Conservation (phyloP, 139 green algal species). For the Chlamydomonas asymmetrica region DNA sequence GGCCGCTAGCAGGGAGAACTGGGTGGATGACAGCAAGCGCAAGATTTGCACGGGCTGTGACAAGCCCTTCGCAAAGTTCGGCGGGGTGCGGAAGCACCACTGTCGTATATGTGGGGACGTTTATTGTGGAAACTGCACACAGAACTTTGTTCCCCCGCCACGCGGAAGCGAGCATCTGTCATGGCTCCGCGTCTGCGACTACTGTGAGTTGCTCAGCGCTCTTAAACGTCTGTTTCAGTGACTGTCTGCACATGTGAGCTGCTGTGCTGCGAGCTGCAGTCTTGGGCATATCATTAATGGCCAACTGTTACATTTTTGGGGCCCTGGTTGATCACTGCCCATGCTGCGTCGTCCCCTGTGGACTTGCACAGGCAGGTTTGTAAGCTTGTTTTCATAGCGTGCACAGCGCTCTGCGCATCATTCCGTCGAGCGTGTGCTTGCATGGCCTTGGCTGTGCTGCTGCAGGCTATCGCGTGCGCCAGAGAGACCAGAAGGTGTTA, state of each 20-base stretch:
- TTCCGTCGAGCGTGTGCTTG: slow-evolving; percentile 4
- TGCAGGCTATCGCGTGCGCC: slow-evolving; percentile 34
- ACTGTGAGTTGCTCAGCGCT: slow-evolving; percentile 39
- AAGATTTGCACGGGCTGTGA: slow-evolving; percentile 58
- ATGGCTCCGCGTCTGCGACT: slow-evolving; percentile 60
- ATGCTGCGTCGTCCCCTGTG: no score
- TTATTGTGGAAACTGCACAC: slow-evolving; percentile 58
- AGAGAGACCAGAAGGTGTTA: slow-evolving; percentile 21
- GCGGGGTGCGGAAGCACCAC: slow-evolving; percentile 46
- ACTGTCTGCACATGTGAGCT: no score
- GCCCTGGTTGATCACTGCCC: no score
- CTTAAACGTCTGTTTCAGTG: neutral
- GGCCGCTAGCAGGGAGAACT: slow-evolving; percentile 38
- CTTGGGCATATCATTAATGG: neutral
- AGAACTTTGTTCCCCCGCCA: slow-evolving; percentile 35
- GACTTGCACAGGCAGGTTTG: no score
- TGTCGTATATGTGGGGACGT: slow-evolving; percentile 54
- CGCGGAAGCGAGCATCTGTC: slow-evolving; percentile 23
- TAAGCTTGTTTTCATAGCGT: neutral
- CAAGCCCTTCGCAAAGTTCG: slow-evolving; percentile 36
- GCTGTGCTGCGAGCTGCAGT: neutral
- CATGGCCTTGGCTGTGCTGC: no score
- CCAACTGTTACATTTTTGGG: neutral
- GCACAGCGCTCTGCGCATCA: neutral
- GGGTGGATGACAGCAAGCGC: slow-evolving; percentile 50